phyloP scores from a whole-genome alignment of 768 basidiomycete species.

The Podaxis sp. region DNA sequence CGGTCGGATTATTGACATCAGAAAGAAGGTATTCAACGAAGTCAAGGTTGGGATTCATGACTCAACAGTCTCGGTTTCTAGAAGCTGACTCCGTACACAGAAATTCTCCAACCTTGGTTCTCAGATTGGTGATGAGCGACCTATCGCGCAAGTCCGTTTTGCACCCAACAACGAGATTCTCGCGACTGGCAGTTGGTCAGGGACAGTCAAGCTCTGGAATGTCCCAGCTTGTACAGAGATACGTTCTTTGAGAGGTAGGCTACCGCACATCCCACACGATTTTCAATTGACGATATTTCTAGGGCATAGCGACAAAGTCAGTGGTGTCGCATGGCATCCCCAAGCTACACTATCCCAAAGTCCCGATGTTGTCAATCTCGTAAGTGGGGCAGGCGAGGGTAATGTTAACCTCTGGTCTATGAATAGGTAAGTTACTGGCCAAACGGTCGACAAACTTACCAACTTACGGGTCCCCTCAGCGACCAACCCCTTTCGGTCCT shows the following conservation, averaged over 20 bases:
- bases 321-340: conserved; percentile 98
- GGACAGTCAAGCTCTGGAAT: conserved; percentile 93
- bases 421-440: conserved; percentile 53
- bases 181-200: conserved; percentile 96
- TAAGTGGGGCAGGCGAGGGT: conserved; percentile 87
- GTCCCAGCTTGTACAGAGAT: conserved; percentile 87
- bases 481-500: conserved; percentile 85
- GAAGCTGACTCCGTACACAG: conserved; percentile 35
- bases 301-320: conserved; percentile 90
- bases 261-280: background rate
- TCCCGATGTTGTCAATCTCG: conserved; percentile 74
- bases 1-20: conserved; percentile 85
- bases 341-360: conserved; percentile 76
- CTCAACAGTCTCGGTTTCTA: background rate
- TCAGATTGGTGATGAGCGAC: conserved; percentile 96
- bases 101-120: conserved; percentile 92
- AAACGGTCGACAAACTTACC: background rate
- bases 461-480: conserved; percentile 37
- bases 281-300: conserved; percentile 16
- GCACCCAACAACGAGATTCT: conserved; percentile 87
- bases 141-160: conserved; percentile 92
- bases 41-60: conserved; percentile 67
- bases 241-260: conserved; percentile 68
- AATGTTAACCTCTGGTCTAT: conserved; percentile 89
- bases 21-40: conserved; percentile 86